Evolutionary conservation across 108 stramenopile species (phyloP), one percentile per base, ranked within the genome.

Genomic region (Cyclotella choctawhatcheeana): DNA sequence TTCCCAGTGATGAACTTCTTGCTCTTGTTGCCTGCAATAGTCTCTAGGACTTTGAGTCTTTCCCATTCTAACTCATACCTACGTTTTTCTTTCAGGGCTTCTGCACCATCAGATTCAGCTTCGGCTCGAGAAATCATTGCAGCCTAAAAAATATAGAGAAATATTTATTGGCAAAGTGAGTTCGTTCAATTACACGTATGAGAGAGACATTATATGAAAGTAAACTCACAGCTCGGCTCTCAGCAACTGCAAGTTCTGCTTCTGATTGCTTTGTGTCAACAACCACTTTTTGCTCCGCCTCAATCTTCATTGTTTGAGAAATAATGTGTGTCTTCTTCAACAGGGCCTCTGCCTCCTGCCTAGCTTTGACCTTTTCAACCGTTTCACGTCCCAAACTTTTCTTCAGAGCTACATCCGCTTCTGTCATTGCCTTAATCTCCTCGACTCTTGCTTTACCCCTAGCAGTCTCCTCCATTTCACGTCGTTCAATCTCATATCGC

Each of bases 11-110:
- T 72, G 34, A 85, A 70, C 34, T 84, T 85, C 44, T 79, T 71
- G 44, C 62, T 54, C 0, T 77, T 74, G 35, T 74, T 85, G 21
- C 58, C 27, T 5, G 84, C 84, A 44, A 83, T 77, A n/a, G 64
- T 17, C 37, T 81, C 76, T 67, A 85, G 24, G 5, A 85, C 84
- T 67, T 80, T 75, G 7, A 85, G 53, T 31, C 82, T 81, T 53
- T 82, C 79, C 84, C 82, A 85, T 50, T 85, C 84, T 3, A 85
- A 44, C 76, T 85, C 84, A 58, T 81, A 84, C 58, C 40, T 27
- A 35, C 85, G 79, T 79, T 82, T 84, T 73, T 84, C 82, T 32
- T 81, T 77, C 16, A 84, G 63, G 0, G 69, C 58, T 3, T 81
- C 69, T 8, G 79, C 76, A 33, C 82, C 85, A 50, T 84, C 77